These are phyloP conservation scores for Clonostachys byssicola DNA, from an alignment of 2,329 filamentous ascomycete genomes.

Conservation along the genomic window DNA sequence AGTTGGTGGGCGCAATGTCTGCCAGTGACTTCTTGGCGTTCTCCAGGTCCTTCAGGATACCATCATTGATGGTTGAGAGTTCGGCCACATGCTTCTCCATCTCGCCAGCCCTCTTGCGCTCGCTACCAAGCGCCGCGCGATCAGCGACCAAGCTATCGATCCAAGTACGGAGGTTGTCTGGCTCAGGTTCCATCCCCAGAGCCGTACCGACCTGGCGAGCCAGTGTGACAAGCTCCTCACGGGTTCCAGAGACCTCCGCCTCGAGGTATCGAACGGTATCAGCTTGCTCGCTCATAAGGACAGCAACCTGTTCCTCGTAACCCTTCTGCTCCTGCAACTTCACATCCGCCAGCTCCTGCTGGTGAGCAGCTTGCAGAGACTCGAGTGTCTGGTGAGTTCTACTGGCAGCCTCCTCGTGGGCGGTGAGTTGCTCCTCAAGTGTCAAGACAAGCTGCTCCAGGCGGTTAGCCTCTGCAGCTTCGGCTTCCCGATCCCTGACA, in stretches of 20 bases:
- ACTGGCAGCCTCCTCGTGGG: constrained; percentile 51
- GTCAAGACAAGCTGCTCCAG: constrained; percentile 42
- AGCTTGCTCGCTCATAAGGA: constrained; percentile 58
- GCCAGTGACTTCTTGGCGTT: constrained; percentile 49
- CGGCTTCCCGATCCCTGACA: constrained; percentile 49
- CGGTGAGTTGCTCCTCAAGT: constrained; percentile 54
- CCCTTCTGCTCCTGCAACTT: constrained; percentile 45
- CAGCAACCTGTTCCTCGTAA: constrained; percentile 52
- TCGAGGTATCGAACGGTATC: constrained; percentile 52
- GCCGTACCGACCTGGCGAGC: constrained; percentile 59
- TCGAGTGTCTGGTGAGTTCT: constrained; percentile 49
- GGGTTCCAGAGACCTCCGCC: constrained; percentile 59
- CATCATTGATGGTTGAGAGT: constrained; percentile 53
- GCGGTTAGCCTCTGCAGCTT: constrained; percentile 52
- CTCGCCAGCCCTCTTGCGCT: constrained; percentile 54
- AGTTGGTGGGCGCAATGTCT: constrained; percentile 46
- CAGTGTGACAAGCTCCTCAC: constrained; percentile 61
- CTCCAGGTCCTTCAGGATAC: constrained; percentile 59
- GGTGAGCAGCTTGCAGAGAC: constrained; percentile 43
- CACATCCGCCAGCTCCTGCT: constrained; percentile 43
- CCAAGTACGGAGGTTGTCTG: constrained; percentile 63
- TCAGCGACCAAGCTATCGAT: constrained; percentile 53
- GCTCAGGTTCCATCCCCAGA: constrained; percentile 57
- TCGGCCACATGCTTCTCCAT: constrained; percentile 52
- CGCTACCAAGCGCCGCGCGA: constrained; percentile 54